Evolutionary conservation across 805 yeast species (phyloP), one percentile per base, ranked within the genome.

Genomic region (Candida sanyiensis): DNA sequence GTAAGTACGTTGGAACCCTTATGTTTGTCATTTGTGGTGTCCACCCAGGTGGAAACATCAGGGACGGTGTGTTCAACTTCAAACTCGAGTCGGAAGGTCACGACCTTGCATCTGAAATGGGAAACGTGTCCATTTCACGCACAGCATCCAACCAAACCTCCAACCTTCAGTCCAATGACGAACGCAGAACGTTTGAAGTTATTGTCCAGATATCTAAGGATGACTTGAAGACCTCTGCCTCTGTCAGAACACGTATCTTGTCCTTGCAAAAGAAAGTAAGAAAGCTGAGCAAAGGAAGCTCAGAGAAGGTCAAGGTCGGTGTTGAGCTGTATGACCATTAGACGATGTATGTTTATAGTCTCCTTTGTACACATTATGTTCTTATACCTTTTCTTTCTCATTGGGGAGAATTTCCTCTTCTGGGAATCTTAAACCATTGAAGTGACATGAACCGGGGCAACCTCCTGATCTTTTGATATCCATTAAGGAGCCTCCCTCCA

Each of bases 11-110:
- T 46, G 90, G 90, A 20, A 73, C 79, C 38, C 69, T 82, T 47
- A 80, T 82, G 85, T 80, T 77, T 56, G 82, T 82, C 33, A 74
- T 82, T 32, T 83, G 89, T 57, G 87, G 87, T 56, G 81, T 83
- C 38, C 83, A 79, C 56, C 90, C 90, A 6, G 88, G 88, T 42
- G 90, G 89, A 16, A 78, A 77, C 52, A 79, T 82, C 21, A 69
- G 83, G 48, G 82, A 77, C 23, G 76, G 76, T 19, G 70, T 72
- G 12, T 71, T 69, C 53, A 65, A 63, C 42, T 75, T 70, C 60
- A 66, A 64, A 34, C 54, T 63, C 33, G 38, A 36, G 26, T 29
- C 33, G 11, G 37, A 21, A 22, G 25, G 24, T 6, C 13, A 13
- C 16, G 27, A 18, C 12, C 16, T 16, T 11, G 17, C 38, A 8